phyloP scores from a whole-genome alignment of 768 basidiomycete genomes.

The Phylloporus sp. region DNA sequence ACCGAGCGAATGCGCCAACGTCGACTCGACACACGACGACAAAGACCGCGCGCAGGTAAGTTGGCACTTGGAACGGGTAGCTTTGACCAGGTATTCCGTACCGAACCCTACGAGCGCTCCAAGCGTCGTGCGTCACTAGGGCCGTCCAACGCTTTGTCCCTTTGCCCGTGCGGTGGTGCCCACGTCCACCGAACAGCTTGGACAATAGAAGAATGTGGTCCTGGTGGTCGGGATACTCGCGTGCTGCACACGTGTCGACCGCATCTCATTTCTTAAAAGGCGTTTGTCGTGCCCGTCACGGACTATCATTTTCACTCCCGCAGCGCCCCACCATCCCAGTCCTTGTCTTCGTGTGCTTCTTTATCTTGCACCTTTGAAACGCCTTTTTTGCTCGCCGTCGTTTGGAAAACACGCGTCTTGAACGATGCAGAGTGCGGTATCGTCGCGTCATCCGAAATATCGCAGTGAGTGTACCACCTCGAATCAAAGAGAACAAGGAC shows the following conservation, averaged over 20 bases:
- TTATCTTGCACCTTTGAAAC: neutral
- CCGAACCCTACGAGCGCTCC: neutral
- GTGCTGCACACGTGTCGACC: constrained; percentile 30
- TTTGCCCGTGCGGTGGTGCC: neutral
- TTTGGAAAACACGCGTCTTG: constrained; percentile 4
- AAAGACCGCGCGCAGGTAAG: too few species aligned
- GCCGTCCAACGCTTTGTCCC: constrained; percentile 13
- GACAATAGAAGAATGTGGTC: constrained; percentile 10
- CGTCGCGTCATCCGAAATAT: constrained; percentile 23
- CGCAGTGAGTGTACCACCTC: constrained; percentile 26
- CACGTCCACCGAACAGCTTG: constrained; percentile 8
- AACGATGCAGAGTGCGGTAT: constrained; percentile 5
- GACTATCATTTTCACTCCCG: constrained; percentile 11
- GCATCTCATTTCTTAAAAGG: constrained; percentile 30
- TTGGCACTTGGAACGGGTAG: neutral
- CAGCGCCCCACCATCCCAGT: neutral
- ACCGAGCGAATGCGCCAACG: too few species aligned
- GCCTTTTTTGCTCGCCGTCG: neutral
- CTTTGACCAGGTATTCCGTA: constrained; percentile 6
- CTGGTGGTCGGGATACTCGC: constrained; percentile 25
- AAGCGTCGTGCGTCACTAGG: neutral
- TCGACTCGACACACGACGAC: too few species aligned
- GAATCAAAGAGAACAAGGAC: neutral
- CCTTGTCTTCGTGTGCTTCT: neutral
- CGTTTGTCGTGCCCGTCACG: constrained; percentile 17